phyloP scores from a whole-genome alignment of 176 grass and related monocot species.

The Cenchrus americanus region DNA sequence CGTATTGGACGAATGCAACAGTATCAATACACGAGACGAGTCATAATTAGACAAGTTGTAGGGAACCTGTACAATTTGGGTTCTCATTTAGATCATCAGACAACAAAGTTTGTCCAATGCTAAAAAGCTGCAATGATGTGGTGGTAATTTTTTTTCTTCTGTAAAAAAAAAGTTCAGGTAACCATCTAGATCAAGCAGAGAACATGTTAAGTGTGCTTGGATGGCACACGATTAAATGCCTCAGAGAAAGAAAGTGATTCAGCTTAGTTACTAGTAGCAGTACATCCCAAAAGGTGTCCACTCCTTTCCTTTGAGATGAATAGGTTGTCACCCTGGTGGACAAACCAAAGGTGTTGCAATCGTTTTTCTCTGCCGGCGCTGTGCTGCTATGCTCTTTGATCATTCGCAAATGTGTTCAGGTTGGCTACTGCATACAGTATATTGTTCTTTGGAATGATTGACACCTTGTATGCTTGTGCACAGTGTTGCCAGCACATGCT shows the following conservation, averaged over 20 bases:
- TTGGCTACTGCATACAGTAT: neutral
- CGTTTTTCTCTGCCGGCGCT: neutral
- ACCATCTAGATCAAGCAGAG: neutral
- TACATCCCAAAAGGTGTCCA: neutral
- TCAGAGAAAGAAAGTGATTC: neutral
- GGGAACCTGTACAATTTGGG: neutral
- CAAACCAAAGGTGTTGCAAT: neutral
- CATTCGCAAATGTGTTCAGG: neutral
- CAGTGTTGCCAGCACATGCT: neutral
- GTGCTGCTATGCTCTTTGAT: conserved; percentile 26
- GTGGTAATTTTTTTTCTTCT: neutral
- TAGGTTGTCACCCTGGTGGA: neutral
- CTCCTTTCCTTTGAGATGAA: neutral
- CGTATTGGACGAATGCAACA: conserved; percentile 18
- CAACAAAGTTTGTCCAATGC: neutral
- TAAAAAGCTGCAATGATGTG: neutral
- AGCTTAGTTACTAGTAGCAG: neutral
- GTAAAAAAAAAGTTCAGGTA: neutral
- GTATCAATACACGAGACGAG: conserved; percentile 10
- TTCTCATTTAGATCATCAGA: neutral
- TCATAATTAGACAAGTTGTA: neutral
- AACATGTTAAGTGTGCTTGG: neutral
- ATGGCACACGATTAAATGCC: neutral
- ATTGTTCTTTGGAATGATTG: neutral
- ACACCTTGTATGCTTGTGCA: conserved; percentile 5